Evolutionary conservation across 805 yeast species (phyloP), one percentile per base, ranked within the genome.

Genomic region (Yamadazyma olivae): DNA sequence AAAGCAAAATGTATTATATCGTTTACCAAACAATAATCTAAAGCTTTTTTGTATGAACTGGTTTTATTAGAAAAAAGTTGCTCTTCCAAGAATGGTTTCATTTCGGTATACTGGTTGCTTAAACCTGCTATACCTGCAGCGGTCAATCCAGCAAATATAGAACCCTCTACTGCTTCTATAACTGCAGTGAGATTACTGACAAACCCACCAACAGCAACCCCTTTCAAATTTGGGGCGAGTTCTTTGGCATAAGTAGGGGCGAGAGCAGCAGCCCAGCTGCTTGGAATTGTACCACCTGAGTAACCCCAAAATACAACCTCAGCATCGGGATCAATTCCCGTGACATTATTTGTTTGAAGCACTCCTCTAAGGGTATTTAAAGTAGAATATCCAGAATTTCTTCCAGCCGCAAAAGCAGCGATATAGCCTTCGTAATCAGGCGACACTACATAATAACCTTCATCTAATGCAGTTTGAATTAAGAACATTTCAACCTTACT

Each of bases 191-290:
- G 45, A 33, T 64, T 61, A 17, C 61, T 52, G 7, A 56, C 60
- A 46, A 59, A 51, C 3, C 70, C 70, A 9, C 70, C 70, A 16
- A 62, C 17, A 1, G 63, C 62, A n/a, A 50, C 62, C 14, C 69
- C 71, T 17, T 43, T 38, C 3, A 43, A 51, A 33, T 36, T 53
- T 9, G 45, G 37, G 32, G 23, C 32, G 17, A 48, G 40, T 44
- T 65, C 70, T 2, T 62, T 60, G 4, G 70, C 69, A 37, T 64
- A 64, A 1, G 41, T 32, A 9, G 67, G 67, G 38, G 58, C 66
- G 17, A 61, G 43, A 7, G 58, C 50, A 3, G 63, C 57, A 10
- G 67, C 68, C 70, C 70, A 65, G 5, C 61, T 54, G 13, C 60
- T 35, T 9, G 70, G 64, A 19, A 63, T 38, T 1, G 65, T 50